A percentile compares a stretch with the other conserved stretches of the same genome.
These are phyloP conservation scores for Aspergillus avenaceus DNA, from an alignment of 495 filamentous ascomycete genomes.

Conservation along the genomic window DNA sequence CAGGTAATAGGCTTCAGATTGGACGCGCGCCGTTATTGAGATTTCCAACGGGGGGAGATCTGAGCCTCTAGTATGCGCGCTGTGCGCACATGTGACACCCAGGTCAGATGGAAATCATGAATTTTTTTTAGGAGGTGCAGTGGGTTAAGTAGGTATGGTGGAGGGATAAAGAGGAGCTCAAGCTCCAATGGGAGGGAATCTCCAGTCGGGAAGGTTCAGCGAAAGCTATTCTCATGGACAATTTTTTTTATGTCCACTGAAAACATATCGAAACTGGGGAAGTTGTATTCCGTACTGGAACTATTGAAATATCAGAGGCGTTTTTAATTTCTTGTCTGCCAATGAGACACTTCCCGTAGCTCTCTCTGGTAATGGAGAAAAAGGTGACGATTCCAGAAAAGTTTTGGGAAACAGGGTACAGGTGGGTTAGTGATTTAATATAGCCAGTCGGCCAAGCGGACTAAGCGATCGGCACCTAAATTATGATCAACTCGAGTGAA, in stretches of 20 bases:
- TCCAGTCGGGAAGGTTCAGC: not conserved
- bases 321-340: not conserved
- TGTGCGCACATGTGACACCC: not conserved
- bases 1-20: not conserved
- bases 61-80: not conserved
- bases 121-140: not conserved
- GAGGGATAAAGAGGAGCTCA: not conserved
- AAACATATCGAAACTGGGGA: not conserved
- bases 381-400: not conserved
- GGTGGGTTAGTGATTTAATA: not conserved
- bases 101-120: not conserved
- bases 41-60: not conserved
- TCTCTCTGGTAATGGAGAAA: too few relatives aligned
- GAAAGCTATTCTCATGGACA: not conserved
- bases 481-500: not conserved
- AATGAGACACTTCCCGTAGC: too few relatives aligned
- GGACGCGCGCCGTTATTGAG: not conserved
- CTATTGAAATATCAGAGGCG: not conserved
- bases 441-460: not conserved
- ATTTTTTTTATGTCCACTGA: not conserved
- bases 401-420: not conserved
- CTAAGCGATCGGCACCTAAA: not conserved
- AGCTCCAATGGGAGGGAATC: slow-evolving; percentile 3
- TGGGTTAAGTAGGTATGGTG: not conserved
- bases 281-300: not conserved